Base-by-base conservation (phyloP, 2,329 filamentous ascomycete genomes). In the Fusarium fujikuroi region DNA sequence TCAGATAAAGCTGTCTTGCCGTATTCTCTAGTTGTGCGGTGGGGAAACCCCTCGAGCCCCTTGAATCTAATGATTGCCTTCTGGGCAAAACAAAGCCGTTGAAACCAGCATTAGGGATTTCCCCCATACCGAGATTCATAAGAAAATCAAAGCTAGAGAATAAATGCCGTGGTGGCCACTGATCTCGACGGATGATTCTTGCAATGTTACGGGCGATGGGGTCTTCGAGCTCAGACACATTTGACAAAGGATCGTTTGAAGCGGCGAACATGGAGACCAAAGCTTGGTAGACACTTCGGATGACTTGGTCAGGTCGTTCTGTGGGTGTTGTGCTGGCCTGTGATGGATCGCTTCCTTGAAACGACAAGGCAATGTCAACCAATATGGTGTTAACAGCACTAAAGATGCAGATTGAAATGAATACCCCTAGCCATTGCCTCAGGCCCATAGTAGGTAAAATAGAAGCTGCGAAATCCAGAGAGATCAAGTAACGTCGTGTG, bases 401-500 rank as follows among this genome's bases (percentile, higher is more conserved):
- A 74, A 90, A 89, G n/a, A 90, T 86, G 77, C 88, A 89, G 23
- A 90, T 78, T 18, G 88, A 86, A 56, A 88, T 81, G 66, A 90
- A 88, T 8, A 85, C 77, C 5, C 88, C 86, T 21, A 89, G 77
- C 85, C 87, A 89, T 61, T 82, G 82, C 70, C 83, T 84, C 14
- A 83, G 80, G 30, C 82, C 82, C 28, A 84, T 77, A 9, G 80
- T 78, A n/a, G 80, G 79, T 37, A 80, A 80, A 30, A 82, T 80
- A 63, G 84, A 78, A 5, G 85, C 83, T 23, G 81, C 82, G 8
- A 79, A 80, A 70, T 90, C 88, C 59, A 90, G 86, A 0, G 86
- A 84, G 68, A 87, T 85, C 28, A 90, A 78, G 65, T 89, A 89
- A 53, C 87, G 83, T 16, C 81, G 78, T 76, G 88, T 85, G 70